These are phyloP conservation scores for Phragmites australis DNA, from an alignment of 176 grass and related monocot genomes.

Conservation along the genomic window DNA sequence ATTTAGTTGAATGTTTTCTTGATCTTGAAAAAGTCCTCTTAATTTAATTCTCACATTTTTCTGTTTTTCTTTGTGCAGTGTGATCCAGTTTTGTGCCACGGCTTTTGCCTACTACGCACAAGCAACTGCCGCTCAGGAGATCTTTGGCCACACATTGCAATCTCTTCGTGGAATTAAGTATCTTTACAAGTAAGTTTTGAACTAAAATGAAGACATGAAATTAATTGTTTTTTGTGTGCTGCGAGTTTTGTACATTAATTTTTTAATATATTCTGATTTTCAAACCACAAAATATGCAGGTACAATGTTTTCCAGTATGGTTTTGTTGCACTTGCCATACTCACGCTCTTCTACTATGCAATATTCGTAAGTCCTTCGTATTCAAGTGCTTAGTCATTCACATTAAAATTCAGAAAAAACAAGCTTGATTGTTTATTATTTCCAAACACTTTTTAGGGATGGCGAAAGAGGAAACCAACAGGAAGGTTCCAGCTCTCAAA, in stretches of 20 bases:
- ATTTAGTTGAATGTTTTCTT: background rate
- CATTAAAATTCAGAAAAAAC: background rate
- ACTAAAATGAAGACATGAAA: background rate
- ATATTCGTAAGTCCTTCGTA: slow-evolving; percentile 65
- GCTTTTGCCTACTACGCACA: slow-evolving; percentile 97
- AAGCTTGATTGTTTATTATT: slow-evolving; percentile 25
- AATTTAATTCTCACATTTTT: background rate
- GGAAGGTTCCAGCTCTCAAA: slow-evolving; percentile 82
- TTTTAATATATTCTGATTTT: slow-evolving; percentile 22
- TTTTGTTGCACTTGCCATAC: slow-evolving; percentile 87
- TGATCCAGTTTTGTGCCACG: slow-evolving; percentile 97
- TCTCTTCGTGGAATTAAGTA: slow-evolving; percentile 98
- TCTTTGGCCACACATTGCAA: slow-evolving; percentile 91
- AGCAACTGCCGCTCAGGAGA: slow-evolving; percentile 99
- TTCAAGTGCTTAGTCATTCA: background rate
- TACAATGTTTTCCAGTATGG: slow-evolving; percentile 98
- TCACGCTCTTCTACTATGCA: slow-evolving; percentile 89
- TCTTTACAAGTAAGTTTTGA: slow-evolving; percentile 86
- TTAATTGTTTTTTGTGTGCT: background rate
- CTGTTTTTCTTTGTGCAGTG: slow-evolving; percentile 53
- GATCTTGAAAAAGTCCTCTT: background rate
- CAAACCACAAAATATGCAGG: slow-evolving; percentile 43
- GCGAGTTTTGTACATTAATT: background rate
- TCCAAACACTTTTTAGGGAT: slow-evolving; percentile 55
- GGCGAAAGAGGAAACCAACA: slow-evolving; percentile 86